phyloP scores from a whole-genome alignment of 768 basidiomycete genomes.

The Pleurotus eryngii region DNA sequence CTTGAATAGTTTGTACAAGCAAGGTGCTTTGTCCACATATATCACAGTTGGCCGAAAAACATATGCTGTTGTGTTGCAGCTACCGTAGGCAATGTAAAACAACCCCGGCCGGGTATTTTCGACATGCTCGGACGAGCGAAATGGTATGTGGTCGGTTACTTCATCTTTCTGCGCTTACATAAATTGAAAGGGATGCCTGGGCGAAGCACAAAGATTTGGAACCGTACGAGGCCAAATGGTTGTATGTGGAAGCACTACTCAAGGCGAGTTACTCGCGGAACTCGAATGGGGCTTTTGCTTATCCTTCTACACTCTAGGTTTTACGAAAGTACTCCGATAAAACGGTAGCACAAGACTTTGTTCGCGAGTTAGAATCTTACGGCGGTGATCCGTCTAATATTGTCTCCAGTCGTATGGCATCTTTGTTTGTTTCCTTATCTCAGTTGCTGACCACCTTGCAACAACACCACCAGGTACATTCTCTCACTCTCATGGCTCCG shows the following conservation, averaged over 20 bases:
- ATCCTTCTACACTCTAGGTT: constrained; percentile 42
- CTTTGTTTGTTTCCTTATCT: background rate
- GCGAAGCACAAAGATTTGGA: constrained; percentile 86
- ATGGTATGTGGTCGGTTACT: constrained; percentile 53
- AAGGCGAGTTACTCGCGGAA: constrained; percentile 48
- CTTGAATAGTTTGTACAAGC: constrained; percentile 65
- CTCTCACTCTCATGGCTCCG: constrained; percentile 51
- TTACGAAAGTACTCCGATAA: constrained; percentile 81
- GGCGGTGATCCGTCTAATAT: constrained; percentile 65
- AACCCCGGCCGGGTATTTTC: constrained; percentile 78
- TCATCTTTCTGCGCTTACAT: constrained; percentile 7
- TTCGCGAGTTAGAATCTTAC: constrained; percentile 76
- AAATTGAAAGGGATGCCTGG: constrained; percentile 80
- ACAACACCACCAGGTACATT: constrained; percentile 32
- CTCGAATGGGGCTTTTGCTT: background rate
- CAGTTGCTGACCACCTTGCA: background rate
- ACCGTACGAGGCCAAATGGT: constrained; percentile 76
- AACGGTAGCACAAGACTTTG: constrained; percentile 70
- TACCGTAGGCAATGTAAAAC: constrained; percentile 83
- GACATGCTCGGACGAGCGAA: constrained; percentile 93
- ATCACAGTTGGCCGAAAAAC: constrained; percentile 1
- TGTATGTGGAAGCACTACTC: constrained; percentile 85
- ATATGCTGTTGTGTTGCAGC: constrained; percentile 42
- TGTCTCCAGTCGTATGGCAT: constrained; percentile 56
- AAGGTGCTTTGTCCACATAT: constrained; percentile 51